A percentile compares a stretch with the other conserved stretches of the same genome.
Conservation (phyloP, 2,329 filamentous ascomycete genomes). For the Pseudopyricularia javanii region DNA sequence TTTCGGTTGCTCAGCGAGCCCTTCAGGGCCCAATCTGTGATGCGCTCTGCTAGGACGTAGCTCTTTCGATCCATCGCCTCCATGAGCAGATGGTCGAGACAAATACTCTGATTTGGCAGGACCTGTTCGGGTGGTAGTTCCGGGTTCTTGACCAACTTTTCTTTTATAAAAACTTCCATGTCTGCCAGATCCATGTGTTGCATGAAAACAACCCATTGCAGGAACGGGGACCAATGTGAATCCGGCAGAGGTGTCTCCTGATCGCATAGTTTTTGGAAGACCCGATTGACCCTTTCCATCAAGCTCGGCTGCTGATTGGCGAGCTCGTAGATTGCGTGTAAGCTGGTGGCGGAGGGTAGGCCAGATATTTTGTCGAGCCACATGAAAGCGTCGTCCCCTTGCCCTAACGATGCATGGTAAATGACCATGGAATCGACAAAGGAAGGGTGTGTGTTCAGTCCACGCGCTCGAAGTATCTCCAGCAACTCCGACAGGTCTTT, state of each 20-base stretch:
- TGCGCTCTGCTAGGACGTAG: constrained; percentile 59
- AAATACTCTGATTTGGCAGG: constrained; percentile 20
- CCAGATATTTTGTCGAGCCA: neutral
- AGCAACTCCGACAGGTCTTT: constrained; percentile 28
- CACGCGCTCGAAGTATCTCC: constrained; percentile 24
- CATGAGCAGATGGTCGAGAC: constrained; percentile 66
- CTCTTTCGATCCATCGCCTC: constrained; percentile 61
- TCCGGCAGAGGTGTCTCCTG: neutral
- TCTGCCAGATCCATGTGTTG: neutral
- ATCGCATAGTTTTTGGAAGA: neutral
- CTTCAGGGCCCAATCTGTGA: constrained; percentile 32
- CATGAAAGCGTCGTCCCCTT: neutral
- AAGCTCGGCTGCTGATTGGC: neutral
- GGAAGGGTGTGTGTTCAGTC: neutral
- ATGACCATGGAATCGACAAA: neutral
- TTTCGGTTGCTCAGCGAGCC: constrained; percentile 55
- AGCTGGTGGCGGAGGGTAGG: neutral
- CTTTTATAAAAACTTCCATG: neutral
- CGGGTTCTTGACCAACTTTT: constrained; percentile 43
- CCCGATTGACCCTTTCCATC: neutral
- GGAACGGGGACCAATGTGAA: neutral
- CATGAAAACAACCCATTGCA: neutral
- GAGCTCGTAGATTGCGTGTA: neutral
- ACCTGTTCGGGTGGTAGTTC: neutral
- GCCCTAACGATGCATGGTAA: neutral